Base-by-base conservation (phyloP, 2,329 filamentous ascomycete species). In the Nemania diffusa region DNA sequence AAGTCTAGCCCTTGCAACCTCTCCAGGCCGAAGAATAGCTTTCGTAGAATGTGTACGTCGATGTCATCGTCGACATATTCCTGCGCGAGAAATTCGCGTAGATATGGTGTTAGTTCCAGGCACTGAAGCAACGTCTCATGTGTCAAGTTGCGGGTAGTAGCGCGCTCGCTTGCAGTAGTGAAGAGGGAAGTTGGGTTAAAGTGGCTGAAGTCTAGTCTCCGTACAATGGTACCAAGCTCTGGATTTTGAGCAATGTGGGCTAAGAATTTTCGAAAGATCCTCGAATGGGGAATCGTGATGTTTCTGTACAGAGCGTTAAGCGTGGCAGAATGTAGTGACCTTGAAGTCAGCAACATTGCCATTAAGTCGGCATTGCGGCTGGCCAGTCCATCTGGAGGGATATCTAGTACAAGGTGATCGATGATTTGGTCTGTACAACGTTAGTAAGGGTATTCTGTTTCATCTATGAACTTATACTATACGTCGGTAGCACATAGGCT, bases 31-130 rank as follows among this genome's bases (percentile, higher is more conserved):
- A 88, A 88, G 74, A 95, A 88, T 48, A 96, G 81, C 78, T 92
- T 93, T 69, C 84, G 83, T 50, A 95, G 79, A 20, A 95, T 90
- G 17, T 86, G 82, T n/a, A 83, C 82, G 73, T 89, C 86, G 53
- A 95, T 82, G 72, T 96, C 92, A 57, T 90, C 88, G 76, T 94
- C 92, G 59, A 96, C 84, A 73, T 95, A 91, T 79, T 96, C 92
- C 80, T 94, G 92, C 20, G 89, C 88, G 57, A 95, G 82, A 75
- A 94, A 93, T 79, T 95, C 92, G 74, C 90, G 89, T 34, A 96
- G 82, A 73, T 91, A 89, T 1, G 92, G 91, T 5, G 91, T 90
- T 68, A 94, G 81, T 70, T 91, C 83, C 60, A 96, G 82, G 77
- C 91, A 94, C 77, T 89, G 84, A 59, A 91, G 81, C 55, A 96